A percentile compares a stretch with the other conserved stretches of the same genome.
phyloP scores from a whole-genome alignment of 768 basidiomycete species.

The Rhodotorula taiwanensis region DNA sequence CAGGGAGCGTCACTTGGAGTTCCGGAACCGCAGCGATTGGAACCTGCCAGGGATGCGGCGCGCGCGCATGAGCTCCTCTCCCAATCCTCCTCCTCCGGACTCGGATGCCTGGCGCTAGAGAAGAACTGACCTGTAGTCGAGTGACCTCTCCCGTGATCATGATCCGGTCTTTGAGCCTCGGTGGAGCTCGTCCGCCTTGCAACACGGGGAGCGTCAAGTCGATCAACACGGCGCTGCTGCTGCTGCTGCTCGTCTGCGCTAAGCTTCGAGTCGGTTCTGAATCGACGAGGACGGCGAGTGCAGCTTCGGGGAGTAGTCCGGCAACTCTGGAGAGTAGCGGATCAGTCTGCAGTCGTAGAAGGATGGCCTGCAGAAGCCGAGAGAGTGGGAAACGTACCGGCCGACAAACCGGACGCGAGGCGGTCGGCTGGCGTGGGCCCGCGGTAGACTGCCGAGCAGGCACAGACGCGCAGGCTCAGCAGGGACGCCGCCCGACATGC shows the following conservation, averaged over 20 bases:
- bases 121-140: too few relatives aligned
- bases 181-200: neutral
- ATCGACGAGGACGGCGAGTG: neutral
- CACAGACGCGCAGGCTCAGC: neutral
- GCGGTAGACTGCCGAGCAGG: neutral
- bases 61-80: too few relatives aligned
- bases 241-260: too few relatives aligned
- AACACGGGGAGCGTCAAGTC: neutral
- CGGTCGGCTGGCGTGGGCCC: neutral
- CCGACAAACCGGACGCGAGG: slow-evolving; percentile 4
- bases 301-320: neutral
- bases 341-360: too few relatives aligned
- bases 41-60: too few relatives aligned
- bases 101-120: too few relatives aligned
- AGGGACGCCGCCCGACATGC: neutral
- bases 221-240: neutral
- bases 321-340: neutral
- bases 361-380: too few relatives aligned
- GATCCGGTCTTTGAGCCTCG: neutral
- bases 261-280: too few relatives aligned
- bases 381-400: slow-evolving; percentile 2
- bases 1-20: too few relatives aligned
- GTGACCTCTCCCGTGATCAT: slow-evolving; percentile 1
- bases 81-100: too few relatives aligned
- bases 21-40: too few relatives aligned